phyloP scores from a whole-genome alignment of 2,329 filamentous ascomycete genomes.

The Cladophialophora chaetospira region DNA sequence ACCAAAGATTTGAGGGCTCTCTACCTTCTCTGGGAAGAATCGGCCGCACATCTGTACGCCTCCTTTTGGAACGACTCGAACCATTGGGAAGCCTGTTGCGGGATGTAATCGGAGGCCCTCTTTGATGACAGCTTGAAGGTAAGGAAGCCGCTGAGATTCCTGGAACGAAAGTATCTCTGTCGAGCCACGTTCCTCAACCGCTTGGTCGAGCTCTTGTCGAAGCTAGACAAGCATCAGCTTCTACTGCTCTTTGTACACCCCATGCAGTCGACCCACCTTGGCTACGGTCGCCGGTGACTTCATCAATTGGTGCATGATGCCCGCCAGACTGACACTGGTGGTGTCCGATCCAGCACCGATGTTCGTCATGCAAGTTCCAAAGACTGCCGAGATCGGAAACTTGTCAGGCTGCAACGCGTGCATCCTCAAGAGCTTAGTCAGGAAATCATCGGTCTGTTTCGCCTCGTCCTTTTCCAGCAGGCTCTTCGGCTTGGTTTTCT shows the following conservation, averaged over 20 bases:
- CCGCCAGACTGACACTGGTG: constrained; percentile 70
- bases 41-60: constrained; percentile 47
- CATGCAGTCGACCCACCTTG: constrained; percentile 10
- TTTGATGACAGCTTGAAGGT: constrained; percentile 75
- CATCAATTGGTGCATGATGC: constrained; percentile 74
- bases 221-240: constrained; percentile 17
- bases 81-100: constrained; percentile 69
- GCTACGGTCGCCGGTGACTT: constrained; percentile 53
- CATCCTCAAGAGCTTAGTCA: constrained; percentile 46
- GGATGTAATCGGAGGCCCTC: constrained; percentile 77
- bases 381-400: constrained; percentile 37
- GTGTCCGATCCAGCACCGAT: constrained; percentile 72
- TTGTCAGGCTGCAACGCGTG: constrained; percentile 32
- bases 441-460: constrained; percentile 40
- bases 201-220: constrained; percentile 27
- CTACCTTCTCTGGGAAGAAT: constrained; percentile 44
- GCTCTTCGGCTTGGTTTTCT: constrained; percentile 24
- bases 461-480: constrained; percentile 26
- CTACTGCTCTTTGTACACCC: neutral
- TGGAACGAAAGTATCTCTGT: constrained; percentile 53
- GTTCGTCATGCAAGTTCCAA: constrained; percentile 27
- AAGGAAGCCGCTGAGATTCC: constrained; percentile 66
- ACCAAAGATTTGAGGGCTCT: neutral
- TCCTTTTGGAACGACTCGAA: constrained; percentile 61
- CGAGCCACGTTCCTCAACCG: constrained; percentile 39